Evolutionary conservation across 2,329 filamentous ascomycete genomes (phyloP), one percentile per base, ranked within the genome.

Genomic region (Colletotrichum sp.): DNA sequence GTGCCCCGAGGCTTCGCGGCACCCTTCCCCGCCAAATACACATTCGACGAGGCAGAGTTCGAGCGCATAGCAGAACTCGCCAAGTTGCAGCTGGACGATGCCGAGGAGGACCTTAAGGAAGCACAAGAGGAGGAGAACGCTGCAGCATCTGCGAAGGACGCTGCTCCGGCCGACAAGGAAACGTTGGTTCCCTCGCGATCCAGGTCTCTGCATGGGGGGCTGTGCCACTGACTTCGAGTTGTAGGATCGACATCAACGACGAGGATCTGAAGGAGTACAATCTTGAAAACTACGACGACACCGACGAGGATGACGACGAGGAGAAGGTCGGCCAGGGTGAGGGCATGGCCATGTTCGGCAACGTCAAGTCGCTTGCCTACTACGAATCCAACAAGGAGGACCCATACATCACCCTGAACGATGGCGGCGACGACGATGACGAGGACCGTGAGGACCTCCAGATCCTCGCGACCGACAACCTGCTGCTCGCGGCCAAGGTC

Each of bases 261-360:
- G 95, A 98, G 79, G 96, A 98, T 83, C 90, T 99, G 66, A 97
- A 96, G 86, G 96, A 99, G 86, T 99, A 98, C 86, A 94, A 99
- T 83, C 90, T 99, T 71, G 96, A 99, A 78, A 93, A 98, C 85
- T 99, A 99, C 84, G 97, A 99, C 81, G 94, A 97, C 79, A 95
- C 97, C 63, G 91, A 93, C 9, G 71, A 70, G 49, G 90, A 91
- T 9, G 71, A 75, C 16, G 90, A 95, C 18, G 84, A 82, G 21
- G 82, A 83, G 32, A 79, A 80, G 36, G 76, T 88, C 24, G 89
- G 88, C 26, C 86, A 86, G 21, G 92, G 91, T 66, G 93, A 95
- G 81, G 91, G 93, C 70, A 93, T 97, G 90, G 94, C 93, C 81
- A 98, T 98, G 91, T 99, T 99, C 83, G 96, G 96, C 82, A 98